Base-by-base conservation (phyloP, 495 filamentous ascomycete genomes). In the Penicillium pulvis region DNA sequence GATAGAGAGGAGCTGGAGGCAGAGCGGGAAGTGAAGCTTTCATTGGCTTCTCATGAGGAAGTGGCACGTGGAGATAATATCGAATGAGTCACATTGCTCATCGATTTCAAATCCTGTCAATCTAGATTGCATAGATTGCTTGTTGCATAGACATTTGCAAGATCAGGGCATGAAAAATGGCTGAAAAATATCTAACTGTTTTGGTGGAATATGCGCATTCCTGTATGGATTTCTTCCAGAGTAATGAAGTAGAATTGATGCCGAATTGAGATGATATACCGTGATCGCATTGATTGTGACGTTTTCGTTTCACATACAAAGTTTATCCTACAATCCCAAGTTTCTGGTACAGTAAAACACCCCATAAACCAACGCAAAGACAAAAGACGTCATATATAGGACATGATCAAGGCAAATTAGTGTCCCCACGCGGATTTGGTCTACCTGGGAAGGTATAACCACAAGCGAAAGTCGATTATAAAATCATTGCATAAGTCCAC, bases 1-100 rank as follows among this genome's bases (percentile, higher is more conserved):
- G 66, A 64, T 41, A 53, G 33, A 19, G 75, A 74, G 51, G 76
- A 77, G 52, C 58, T 54, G 50, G 69, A 71, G 60, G 76, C 78
- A 10, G 70, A 75, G 66, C 60, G 65, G 24, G 72, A 76, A 51
- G 63, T 78, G 14, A 58, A 62, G 48, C 69, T 60, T 45, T 71
- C 67, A 44, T 61, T 77, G 55, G 64, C 55, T 42, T 49, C 55
- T 17, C 58, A 61, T 43, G 63, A 70, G 8, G 60, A 46, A 66
- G 68, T 56, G 55, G 67, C 55, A 67, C 47, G 43, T 56, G 28
- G 44, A n/a, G 68, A 67, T 53, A 60, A 45, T 19, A 70, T 68
- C 58, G 67, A 70, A 26, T 68, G 51, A 65, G 49, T 10, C 4
- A 14, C 12, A 36, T 36, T 36, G 24, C 12, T 23, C 7, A 30